Percentiles rank a stretch among this genome's conserved stretches.
Evolutionary conservation across 2,329 filamentous ascomycete genomes (phyloP).

Genomic region (Sporothrix sp.): DNA sequence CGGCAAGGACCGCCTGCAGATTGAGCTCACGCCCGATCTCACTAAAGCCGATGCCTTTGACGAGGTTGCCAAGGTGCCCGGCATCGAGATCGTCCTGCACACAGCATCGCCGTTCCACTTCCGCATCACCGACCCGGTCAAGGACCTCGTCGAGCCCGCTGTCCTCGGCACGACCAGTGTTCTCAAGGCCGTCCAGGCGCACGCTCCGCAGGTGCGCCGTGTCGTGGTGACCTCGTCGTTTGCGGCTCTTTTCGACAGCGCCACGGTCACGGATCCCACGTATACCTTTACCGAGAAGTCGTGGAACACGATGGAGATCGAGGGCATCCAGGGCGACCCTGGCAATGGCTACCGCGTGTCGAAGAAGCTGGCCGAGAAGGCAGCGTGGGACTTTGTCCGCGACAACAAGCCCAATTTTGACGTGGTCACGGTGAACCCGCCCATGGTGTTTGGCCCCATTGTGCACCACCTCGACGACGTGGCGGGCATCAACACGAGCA

Average conservation of each 20-base stretch:
- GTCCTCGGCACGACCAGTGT: slow-evolving; percentile 56
- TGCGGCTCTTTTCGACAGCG: slow-evolving; percentile 38
- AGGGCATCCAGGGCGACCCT: slow-evolving; percentile 28
- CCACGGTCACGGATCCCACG: slow-evolving; percentile 28
- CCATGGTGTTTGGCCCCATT: slow-evolving; percentile 45
- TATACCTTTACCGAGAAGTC: slow-evolving; percentile 33
- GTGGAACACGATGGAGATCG: slow-evolving; percentile 40
- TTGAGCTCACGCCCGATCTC: slow-evolving; percentile 66
- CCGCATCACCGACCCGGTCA: slow-evolving; percentile 39
- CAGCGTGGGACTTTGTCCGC: slow-evolving; percentile 42
- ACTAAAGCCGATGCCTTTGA: slow-evolving; percentile 65
- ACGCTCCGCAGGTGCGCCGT: slow-evolving; percentile 53
- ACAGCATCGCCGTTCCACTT: slow-evolving; percentile 52
- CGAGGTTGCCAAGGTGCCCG: slow-evolving; percentile 42
- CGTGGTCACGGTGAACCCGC: slow-evolving; percentile 45
- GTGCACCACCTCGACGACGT: slow-evolving; percentile 37
- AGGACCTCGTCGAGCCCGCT: slow-evolving; percentile 48
- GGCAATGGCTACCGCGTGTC: slow-evolving; percentile 39
- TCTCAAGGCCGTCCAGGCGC: slow-evolving; percentile 55
- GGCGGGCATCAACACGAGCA: slow-evolving; percentile 29
- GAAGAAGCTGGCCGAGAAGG: slow-evolving; percentile 43
- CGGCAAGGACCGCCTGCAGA: slow-evolving; percentile 33
- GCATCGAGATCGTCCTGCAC: slow-evolving; percentile 48
- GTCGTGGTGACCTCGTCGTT: slow-evolving; percentile 56
- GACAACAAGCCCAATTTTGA: slow-evolving; percentile 36